These are phyloP conservation scores for Aspergillus glaucus DNA, from an alignment of 2,329 filamentous ascomycete genomes.

Conservation along the genomic window DNA sequence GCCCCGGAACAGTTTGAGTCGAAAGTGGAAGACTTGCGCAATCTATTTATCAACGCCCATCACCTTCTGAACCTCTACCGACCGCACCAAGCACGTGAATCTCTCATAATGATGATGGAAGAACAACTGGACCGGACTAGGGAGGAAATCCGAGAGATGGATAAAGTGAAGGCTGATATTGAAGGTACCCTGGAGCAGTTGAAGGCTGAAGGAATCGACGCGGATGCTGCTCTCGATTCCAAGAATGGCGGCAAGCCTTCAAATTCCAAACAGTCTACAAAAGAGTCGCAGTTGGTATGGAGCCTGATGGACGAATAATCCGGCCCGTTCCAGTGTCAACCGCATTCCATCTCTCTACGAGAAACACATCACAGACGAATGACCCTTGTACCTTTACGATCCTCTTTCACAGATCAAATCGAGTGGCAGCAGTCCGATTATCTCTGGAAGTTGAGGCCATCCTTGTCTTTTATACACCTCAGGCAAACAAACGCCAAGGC, in stretches of 20 bases:
- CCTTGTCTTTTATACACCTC: no score
- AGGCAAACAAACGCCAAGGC: neutral
- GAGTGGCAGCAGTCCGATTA: neutral
- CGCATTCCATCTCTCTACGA: neutral
- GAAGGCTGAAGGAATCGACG: constrained; percentile 23
- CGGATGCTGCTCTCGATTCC: constrained; percentile 7
- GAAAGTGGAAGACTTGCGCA: constrained; percentile 73
- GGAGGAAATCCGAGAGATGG: constrained; percentile 72
- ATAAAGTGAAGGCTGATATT: constrained; percentile 64
- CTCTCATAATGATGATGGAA: constrained; percentile 80
- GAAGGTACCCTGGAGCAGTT: constrained; percentile 35
- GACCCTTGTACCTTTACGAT: neutral
- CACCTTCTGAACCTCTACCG: constrained; percentile 91
- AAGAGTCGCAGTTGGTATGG: constrained; percentile 34
- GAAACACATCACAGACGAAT: neutral
- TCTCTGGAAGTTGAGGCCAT: neutral
- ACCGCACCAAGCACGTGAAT: constrained; percentile 86
- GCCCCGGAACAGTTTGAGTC: constrained; percentile 60
- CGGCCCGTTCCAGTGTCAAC: neutral
- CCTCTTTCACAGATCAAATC: no score
- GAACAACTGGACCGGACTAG: constrained; percentile 67
- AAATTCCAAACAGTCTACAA: constrained; percentile 11
- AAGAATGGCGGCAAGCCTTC: constrained; percentile 5
- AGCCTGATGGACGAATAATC: constrained; percentile 28
- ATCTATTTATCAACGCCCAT: constrained; percentile 83